Base-by-base conservation (phyloP, 768 basidiomycete species). In the Leccinum rimulosum region DNA sequence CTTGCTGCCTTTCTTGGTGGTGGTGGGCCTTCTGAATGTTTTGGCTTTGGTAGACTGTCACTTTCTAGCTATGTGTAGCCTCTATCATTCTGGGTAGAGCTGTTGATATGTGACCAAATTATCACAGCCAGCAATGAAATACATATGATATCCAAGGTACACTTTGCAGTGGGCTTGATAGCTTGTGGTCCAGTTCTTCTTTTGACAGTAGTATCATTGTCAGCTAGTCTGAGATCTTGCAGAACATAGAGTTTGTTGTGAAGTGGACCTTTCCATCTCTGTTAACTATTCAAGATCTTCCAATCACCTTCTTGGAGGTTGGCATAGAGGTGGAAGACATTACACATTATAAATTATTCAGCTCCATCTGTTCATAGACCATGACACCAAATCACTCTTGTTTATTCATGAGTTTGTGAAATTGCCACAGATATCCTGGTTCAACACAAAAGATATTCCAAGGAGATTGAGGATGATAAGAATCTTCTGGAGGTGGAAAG, bases 401-500 rank as follows among this genome's bases (percentile, higher is more conserved):
- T 38, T 53, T 28, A 9, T 38, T 19, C 51, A 62, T 58, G 12
- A 64, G 35, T 15, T 53, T 15, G 45, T 63, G 56, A 9, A 31
- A 63, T 17, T 62, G 25, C 45, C 35, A 47, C 0, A 64, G 8
- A 36, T 53, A 64, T 1, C 60, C 62, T 4, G 54, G 54, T 11
- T 47, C 43, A 1, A 9, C 7, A 14, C 53, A 15, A 3, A 57
- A 55, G 2, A 4, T 1, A 3, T 14, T 53, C 57, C 62, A 64
- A 4, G 47, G 60, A 14, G 54, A 45, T 0, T 12, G 3, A 1
- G 6, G 1, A 36, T 56, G 6, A 49, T 25, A 48, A 14, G 11
- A 25, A 22, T 48, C 25, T 22, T 48, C 25, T 22, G 47, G 10
- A 6, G 22, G 11, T 4, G 55, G 25, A 49, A 55, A 55, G 47